Base-by-base conservation (phyloP, 148 eudicot species). In the Rhododendron williamsianum region DNA sequence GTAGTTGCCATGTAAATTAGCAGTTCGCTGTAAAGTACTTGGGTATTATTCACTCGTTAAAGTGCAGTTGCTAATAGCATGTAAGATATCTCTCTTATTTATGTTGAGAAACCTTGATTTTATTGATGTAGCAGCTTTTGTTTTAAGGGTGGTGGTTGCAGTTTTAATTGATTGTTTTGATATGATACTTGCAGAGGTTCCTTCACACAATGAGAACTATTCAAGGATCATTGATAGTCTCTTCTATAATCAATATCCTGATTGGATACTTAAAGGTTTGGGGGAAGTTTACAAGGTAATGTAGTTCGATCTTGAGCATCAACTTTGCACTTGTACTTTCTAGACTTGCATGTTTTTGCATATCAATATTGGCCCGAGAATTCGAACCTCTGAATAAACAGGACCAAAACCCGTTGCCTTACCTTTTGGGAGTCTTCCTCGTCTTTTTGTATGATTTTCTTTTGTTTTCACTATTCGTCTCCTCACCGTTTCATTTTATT, bases 171-270 rank as follows among this genome's bases (percentile, higher is more conserved):
- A 78, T 18, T 38, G 35, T 13, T 81, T 27, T 83, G 12, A 48
- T 86, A 46, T 81, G 82, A 49, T 89, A 69, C 78, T 74, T 90
- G 86, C 88, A 97, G 99, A 97, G 96, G 86, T 97, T 97, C 85
- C n/a, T 89, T 71, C 97, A 90, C 89, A 93, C 93, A 48, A 94
- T 95, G 88, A 94, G 99, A 91, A 92, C 96, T 52, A 90, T 95
- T 87, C 98, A 95, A 89, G 99, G 99, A 87, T 90, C 98, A 48
- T 86, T 97, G 45, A 95, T 97, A 76, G 93, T 97, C 48, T 97
- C 99, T 54, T 97, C 99, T 56, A 85, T 97, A 54, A 38, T 97
- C 72, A 94, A 93, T 89, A 97, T 97, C 73, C 81, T 97, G 83
- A 91, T 95, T 52, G 99, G 99, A 71, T 95, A 91, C 88, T 83